Evolutionary conservation across 2,329 filamentous ascomycete species (phyloP).

Genomic region (Tolypocladium tundrense): DNA sequence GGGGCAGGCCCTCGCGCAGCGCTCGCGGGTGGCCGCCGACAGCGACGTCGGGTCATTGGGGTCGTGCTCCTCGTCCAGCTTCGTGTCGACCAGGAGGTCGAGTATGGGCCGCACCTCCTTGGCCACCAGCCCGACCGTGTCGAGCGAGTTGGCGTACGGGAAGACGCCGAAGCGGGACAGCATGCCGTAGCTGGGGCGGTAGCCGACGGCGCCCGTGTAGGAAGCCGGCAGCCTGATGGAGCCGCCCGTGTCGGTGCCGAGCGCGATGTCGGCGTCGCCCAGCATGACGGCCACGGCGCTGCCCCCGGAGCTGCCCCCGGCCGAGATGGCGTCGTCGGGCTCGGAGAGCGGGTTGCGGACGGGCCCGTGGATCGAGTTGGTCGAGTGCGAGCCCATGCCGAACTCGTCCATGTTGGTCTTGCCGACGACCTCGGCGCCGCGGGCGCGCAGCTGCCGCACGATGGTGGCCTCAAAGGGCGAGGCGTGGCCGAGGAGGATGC

Average conservation of each 20-base stretch:
- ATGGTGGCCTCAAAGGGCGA: slow-evolving; percentile 81
- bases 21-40: slow-evolving; percentile 39
- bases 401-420: slow-evolving; percentile 97
- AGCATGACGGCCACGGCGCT: slow-evolving; percentile 76
- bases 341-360: slow-evolving; percentile 42
- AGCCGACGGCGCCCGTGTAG: slow-evolving; percentile 74
- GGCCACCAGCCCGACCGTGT: slow-evolving; percentile 75
- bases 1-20: slow-evolving; percentile 25
- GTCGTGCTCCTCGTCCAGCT: slow-evolving; percentile 48
- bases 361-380: slow-evolving; percentile 56
- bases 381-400: slow-evolving; percentile 84
- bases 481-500: slow-evolving; percentile 56
- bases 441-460: slow-evolving; percentile 52
- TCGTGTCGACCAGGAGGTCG: slow-evolving; percentile 38
- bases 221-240: slow-evolving; percentile 81
- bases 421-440: slow-evolving; percentile 55
- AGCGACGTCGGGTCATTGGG: slow-evolving; percentile 66
- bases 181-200: slow-evolving; percentile 86
- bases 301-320: slow-evolving; percentile 86
- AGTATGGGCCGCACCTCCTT: slow-evolving; percentile 39
- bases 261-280: slow-evolving; percentile 47
- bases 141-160: slow-evolving; percentile 84
- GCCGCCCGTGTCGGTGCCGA: slow-evolving; percentile 91
- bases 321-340: slow-evolving; percentile 42
- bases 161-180: slow-evolving; percentile 79